A percentile compares a stretch with the other conserved stretches of the same genome.
These are phyloP conservation scores for Bondarzewia mesenterica DNA, from an alignment of 1,284 basidiomycete species.

Conservation along the genomic window DNA sequence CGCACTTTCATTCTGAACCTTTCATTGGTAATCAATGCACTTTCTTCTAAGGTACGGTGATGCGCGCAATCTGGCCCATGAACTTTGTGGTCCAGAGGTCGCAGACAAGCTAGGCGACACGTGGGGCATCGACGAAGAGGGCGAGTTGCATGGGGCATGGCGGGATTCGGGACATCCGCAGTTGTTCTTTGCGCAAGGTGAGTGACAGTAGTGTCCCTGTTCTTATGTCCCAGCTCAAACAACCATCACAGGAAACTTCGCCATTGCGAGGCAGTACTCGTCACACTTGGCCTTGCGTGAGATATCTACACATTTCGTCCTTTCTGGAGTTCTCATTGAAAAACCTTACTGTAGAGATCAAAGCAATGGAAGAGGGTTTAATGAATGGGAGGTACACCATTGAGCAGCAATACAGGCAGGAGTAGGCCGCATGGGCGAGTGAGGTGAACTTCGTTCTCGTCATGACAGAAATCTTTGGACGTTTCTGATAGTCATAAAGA, in stretches of 20 bases:
- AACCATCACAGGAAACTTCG: slow-evolving; percentile 38
- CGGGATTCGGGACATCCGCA: slow-evolving; percentile 41
- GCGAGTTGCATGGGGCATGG: slow-evolving; percentile 45
- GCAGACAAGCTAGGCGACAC: slow-evolving; percentile 36
- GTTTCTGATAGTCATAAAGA: too few species aligned
- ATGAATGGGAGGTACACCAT: slow-evolving; percentile 32
- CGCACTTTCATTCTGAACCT: background rate
- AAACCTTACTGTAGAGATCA: slow-evolving; percentile 36
- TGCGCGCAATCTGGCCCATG: slow-evolving; percentile 28
- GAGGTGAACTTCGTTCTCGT: too few species aligned
- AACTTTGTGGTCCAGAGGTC: slow-evolving; percentile 41
- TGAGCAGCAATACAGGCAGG: background rate
- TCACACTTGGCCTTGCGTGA: slow-evolving; percentile 53
- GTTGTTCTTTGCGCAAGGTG: slow-evolving; percentile 52
- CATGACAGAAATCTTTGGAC: too few species aligned
- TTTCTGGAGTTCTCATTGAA: background rate
- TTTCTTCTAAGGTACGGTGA: slow-evolving; percentile 36
- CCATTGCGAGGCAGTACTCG: slow-evolving; percentile 45
- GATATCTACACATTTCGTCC: slow-evolving; percentile 16
- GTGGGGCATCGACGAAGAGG: slow-evolving; percentile 52
- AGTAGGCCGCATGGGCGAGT: too few species aligned
- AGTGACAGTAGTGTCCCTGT: slow-evolving; percentile 8
- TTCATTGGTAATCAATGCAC: too few species aligned
- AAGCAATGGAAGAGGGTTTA: slow-evolving; percentile 46
- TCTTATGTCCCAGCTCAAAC: background rate